Percentiles rank a stretch among this genome's conserved stretches.
These are phyloP conservation scores for Margaritispora aquatica DNA, from an alignment of 495 filamentous ascomycete genomes.

Conservation along the genomic window DNA sequence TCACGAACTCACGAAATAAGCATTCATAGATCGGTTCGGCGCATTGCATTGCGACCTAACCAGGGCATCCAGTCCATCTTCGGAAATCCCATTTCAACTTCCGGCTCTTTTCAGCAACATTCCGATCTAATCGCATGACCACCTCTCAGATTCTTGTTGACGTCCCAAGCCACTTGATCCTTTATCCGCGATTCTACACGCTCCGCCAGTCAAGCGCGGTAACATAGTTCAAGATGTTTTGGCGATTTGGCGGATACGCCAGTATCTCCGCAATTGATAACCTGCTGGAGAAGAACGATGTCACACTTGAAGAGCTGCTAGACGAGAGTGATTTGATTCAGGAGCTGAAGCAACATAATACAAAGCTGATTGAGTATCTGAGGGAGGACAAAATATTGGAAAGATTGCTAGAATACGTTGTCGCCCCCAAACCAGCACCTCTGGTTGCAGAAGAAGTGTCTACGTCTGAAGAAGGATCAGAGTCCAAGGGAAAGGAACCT, in stretches of 20 bases:
- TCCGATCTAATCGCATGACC: slow-evolving; percentile 23
- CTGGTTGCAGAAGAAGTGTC: slow-evolving; percentile 49
- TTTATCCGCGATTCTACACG: slow-evolving; percentile 12
- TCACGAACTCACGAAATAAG: slow-evolving; percentile 19
- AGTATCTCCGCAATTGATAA: slow-evolving; percentile 94
- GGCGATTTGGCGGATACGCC: slow-evolving; percentile 97
- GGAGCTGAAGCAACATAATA: slow-evolving; percentile 96
- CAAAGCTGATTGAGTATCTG: slow-evolving; percentile 94
- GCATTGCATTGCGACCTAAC: slow-evolving; percentile 7
- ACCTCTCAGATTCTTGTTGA: slow-evolving; percentile 3
- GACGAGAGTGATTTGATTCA: slow-evolving; percentile 95
- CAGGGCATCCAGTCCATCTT: slow-evolving; percentile 11
- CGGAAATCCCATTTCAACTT: slow-evolving; percentile 1
- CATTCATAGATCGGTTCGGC: slow-evolving; percentile 12
- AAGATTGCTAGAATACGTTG: slow-evolving; percentile 84
- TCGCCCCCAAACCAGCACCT: slow-evolving; percentile 61
- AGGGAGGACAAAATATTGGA: slow-evolving; percentile 82
- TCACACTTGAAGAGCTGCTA: slow-evolving; percentile 90
- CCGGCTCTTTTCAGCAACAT: slow-evolving; percentile 13
- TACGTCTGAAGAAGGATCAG: slow-evolving; percentile 35
- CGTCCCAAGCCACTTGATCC: slow-evolving; percentile 2
- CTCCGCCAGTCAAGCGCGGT: slow-evolving; percentile 28
- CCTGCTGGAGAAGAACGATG: slow-evolving; percentile 90
- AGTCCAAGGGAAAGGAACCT: slow-evolving; percentile 41
- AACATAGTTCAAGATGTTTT: slow-evolving; percentile 77